Evolutionary conservation across 371 early-diverging fungal species (phyloP).

Genomic region (Zopfochytrium polystomum): DNA sequence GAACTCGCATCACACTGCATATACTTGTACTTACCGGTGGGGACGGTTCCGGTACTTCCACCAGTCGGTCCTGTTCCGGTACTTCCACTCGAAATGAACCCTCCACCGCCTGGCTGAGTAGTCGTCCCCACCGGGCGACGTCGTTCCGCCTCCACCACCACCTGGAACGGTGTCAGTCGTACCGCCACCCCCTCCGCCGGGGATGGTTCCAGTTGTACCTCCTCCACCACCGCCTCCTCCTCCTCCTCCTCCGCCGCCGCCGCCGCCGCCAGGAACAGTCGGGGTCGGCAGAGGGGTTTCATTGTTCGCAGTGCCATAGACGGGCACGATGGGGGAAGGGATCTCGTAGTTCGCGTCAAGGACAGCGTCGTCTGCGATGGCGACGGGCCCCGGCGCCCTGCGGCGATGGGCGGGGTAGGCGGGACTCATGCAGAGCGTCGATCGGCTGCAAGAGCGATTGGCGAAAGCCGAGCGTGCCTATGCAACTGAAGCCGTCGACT

Average conservation of each 20-base stretch:
- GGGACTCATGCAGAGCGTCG: too few species aligned
- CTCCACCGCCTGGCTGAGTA: neutral
- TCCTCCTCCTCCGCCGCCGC: conserved; percentile 1
- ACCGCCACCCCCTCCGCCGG: neutral
- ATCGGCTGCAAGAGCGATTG: too few species aligned
- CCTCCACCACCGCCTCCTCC: neutral
- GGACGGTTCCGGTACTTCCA: neutral
- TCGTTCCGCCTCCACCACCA: conserved; percentile 1
- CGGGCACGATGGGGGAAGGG: too few species aligned
- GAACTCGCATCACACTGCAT: neutral
- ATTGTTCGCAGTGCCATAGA: too few species aligned
- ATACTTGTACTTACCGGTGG: neutral
- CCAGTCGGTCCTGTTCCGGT: neutral
- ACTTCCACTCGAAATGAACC: neutral
- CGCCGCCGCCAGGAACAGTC: too few species aligned
- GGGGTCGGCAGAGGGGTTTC: too few species aligned
- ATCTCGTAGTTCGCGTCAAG: too few species aligned
- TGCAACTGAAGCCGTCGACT: too few species aligned
- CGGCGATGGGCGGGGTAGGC: too few species aligned
- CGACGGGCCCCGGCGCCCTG: too few species aligned
- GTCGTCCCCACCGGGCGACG: conserved; percentile 4
- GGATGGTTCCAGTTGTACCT: neutral
- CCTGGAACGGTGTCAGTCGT: conserved; percentile 1
- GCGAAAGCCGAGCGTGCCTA: too few species aligned
- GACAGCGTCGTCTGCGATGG: too few species aligned